Conservation (phyloP, 1,139 yeast species). For the Zygosaccharomyces sapae region DNA sequence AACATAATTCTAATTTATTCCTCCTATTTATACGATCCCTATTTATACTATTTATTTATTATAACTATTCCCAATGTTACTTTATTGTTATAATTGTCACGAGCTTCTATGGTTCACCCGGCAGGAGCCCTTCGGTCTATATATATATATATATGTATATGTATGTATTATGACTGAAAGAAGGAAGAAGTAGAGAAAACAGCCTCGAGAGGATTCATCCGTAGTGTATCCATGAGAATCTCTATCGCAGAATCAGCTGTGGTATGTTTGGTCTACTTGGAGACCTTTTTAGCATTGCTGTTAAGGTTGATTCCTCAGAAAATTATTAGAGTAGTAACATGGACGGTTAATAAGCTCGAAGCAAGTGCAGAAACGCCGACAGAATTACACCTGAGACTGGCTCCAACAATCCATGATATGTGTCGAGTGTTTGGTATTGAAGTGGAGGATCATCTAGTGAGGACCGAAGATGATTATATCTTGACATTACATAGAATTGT, state of each 20-base stretch:
- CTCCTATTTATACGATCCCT: conserved; percentile 13
- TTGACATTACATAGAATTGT: conserved; percentile 51
- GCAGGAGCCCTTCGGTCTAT: not conserved
- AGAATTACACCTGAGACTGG: conserved; percentile 36
- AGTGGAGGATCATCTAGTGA: conserved; percentile 58
- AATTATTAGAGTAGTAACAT: conserved; percentile 23
- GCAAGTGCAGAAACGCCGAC: conserved; percentile 31
- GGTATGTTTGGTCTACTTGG: conserved; percentile 35
- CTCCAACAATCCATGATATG: conserved; percentile 59
- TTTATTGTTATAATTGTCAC: not conserved
- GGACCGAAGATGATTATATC: conserved; percentile 51
- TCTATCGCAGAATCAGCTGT: conserved; percentile 37
- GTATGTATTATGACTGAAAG: too few species aligned
- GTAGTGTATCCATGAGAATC: conserved; percentile 25
- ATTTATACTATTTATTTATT: conserved; percentile 17
- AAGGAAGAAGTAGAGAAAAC: not conserved
- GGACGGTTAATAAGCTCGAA: conserved; percentile 23
- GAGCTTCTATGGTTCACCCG: not conserved
- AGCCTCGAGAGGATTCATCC: not conserved
- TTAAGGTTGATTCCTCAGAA: conserved; percentile 33
- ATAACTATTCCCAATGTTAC: conserved; percentile 17
- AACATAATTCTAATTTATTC: conserved; percentile 20
- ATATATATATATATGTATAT: not conserved
- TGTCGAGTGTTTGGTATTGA: conserved; percentile 59
- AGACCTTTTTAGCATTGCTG: conserved; percentile 34